Percentiles rank a stretch among this genome's conserved stretches.
Evolutionary conservation across 2,329 filamentous ascomycete species (phyloP).

Genomic region (Exophiala bonariae): DNA sequence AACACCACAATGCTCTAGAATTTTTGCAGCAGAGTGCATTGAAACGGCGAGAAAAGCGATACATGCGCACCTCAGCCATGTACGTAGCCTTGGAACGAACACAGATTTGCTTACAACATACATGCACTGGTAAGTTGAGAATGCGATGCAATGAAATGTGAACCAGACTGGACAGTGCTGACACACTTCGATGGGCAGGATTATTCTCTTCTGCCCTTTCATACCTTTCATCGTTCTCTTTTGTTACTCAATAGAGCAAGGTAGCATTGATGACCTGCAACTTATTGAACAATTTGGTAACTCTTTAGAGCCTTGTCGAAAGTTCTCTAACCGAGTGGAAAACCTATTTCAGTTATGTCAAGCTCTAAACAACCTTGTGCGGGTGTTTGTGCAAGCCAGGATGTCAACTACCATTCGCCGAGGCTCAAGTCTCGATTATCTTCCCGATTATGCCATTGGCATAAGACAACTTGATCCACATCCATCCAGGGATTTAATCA

Average conservation of each 20-base stretch:
- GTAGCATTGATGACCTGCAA: slow-evolving; percentile 52
- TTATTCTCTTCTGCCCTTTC: slow-evolving; percentile 46
- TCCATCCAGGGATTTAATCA: too few relatives aligned
- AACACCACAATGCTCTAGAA: neutral
- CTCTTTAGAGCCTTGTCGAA: slow-evolving; percentile 54
- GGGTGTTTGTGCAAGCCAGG: neutral
- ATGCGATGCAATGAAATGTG: too few relatives aligned
- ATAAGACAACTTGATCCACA: too few relatives aligned
- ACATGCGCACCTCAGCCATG: neutral
- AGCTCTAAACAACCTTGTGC: slow-evolving; percentile 20
- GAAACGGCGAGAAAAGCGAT: neutral
- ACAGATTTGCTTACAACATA: neutral
- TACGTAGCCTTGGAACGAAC: neutral
- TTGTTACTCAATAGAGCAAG: slow-evolving; percentile 53
- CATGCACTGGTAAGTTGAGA: slow-evolving; percentile 2
- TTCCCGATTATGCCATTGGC: too few relatives aligned
- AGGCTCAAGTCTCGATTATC: neutral
- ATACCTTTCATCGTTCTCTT: slow-evolving; percentile 52
- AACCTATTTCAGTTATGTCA: slow-evolving; percentile 64
- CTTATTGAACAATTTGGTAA: slow-evolving; percentile 58
- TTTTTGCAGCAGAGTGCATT: neutral
- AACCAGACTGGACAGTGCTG: too few relatives aligned
- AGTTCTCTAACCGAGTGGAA: slow-evolving; percentile 58
- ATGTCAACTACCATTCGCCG: neutral
- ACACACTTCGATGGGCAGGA: slow-evolving; percentile 28